Evolutionary conservation across 164 flowering plant species (phyloP).

Genomic region (Berberis vulgaris): DNA sequence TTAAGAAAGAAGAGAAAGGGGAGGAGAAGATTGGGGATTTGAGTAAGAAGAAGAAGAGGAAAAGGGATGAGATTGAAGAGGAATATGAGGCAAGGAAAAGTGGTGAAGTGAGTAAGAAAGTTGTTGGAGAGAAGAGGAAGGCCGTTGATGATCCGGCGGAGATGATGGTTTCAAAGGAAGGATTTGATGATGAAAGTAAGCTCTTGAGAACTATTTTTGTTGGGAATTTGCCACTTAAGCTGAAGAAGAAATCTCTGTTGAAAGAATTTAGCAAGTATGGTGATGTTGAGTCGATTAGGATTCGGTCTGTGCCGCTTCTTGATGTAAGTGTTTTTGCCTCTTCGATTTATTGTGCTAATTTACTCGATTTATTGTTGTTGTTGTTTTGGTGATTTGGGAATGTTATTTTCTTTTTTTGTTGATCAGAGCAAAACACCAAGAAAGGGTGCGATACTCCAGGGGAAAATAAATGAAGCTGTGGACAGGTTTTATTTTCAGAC

Average conservation of each 20-base stretch:
- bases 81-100: conserved; percentile 6
- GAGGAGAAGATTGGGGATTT: not conserved
- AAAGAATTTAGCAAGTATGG: conserved; percentile 81
- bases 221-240: conserved; percentile 84
- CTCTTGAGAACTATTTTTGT: conserved; percentile 87
- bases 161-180: conserved; percentile 53
- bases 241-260: conserved; percentile 70
- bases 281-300: conserved; percentile 82
- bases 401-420: conserved; percentile 8
- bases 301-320: conserved; percentile 75
- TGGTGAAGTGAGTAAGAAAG: not conserved
- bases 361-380: not conserved
- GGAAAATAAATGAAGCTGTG: conserved; percentile 60
- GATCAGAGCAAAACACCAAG: conserved; percentile 72
- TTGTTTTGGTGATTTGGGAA: not conserved
- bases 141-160: conserved; percentile 40
- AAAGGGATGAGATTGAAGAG: conserved; percentile 44
- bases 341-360: not conserved
- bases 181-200: conserved; percentile 86
- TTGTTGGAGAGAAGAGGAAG: conserved; percentile 77
- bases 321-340: conserved; percentile 49
- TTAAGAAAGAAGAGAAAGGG: not conserved
- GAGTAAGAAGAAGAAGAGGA: conserved; percentile 61
- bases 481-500: conserved; percentile 47
- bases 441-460: conserved; percentile 66